phyloP scores from a whole-genome alignment of 1,284 basidiomycete genomes.

The Tylopilus microsporus region DNA sequence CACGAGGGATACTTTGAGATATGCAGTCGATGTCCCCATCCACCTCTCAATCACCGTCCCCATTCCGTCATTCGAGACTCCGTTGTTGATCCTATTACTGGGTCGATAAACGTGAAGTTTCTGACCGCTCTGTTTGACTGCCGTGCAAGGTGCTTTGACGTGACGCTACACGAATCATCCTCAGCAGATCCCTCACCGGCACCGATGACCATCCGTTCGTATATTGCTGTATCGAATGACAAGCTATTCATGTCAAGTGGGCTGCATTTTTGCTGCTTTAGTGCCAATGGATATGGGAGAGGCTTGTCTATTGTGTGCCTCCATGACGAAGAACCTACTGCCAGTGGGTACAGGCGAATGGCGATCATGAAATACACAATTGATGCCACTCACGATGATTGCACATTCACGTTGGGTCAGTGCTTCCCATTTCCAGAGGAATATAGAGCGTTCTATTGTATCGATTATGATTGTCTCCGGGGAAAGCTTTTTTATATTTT shows the following conservation, averaged over 20 bases:
- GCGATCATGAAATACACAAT: background rate
- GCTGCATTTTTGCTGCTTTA: background rate
- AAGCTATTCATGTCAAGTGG: background rate
- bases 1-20: background rate
- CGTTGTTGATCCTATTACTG: background rate
- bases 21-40: no score
- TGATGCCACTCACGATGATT: background rate
- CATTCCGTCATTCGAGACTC: background rate
- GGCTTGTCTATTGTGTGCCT: background rate
- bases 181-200: background rate
- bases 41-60: no score
- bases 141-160: background rate
- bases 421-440: background rate
- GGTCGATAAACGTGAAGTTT: background rate
- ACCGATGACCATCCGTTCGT: background rate
- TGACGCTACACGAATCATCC: background rate
- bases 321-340: background rate
- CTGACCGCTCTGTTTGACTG: background rate
- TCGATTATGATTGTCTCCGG: no score
- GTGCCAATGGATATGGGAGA: background rate
- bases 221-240: background rate
- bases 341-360: no score
- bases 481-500: no score
- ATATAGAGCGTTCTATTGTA: no score
- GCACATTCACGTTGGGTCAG: background rate